Conservation (phyloP, 192 early-diverging fungal species). For the Pecoramyces ruminantium region DNA sequence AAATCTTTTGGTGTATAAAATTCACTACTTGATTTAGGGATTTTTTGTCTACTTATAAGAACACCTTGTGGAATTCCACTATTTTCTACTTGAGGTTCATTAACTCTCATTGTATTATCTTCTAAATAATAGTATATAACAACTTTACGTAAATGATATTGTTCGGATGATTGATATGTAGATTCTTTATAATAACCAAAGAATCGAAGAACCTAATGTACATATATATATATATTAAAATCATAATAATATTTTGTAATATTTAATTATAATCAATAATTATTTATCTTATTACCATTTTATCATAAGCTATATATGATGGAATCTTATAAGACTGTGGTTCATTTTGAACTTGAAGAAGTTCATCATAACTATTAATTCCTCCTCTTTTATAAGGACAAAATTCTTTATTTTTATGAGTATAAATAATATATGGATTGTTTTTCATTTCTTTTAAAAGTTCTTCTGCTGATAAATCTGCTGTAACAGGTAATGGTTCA, state of each 20-base stretch:
- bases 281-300: background rate
- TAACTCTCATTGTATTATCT: constrained; percentile 46
- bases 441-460: background rate
- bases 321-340: background rate
- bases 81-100: constrained; percentile 46
- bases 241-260: no score
- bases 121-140: constrained; percentile 38
- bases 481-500: background rate
- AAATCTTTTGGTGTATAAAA: constrained; percentile 31
- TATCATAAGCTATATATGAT: background rate
- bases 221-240: background rate
- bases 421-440: background rate
- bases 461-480: background rate
- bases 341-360: background rate
- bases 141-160: constrained; percentile 39
- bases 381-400: background rate
- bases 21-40: constrained; percentile 30
- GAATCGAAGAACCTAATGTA: constrained; percentile 29
- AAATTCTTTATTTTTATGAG: background rate
- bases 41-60: constrained; percentile 38
- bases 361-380: background rate
- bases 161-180: constrained; percentile 37
- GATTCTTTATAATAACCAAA: constrained; percentile 47
- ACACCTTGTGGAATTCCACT: constrained; percentile 40
- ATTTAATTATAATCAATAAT: no score